Evolutionary conservation across 768 basidiomycete species (phyloP).

Genomic region (Tulasnella sp.): DNA sequence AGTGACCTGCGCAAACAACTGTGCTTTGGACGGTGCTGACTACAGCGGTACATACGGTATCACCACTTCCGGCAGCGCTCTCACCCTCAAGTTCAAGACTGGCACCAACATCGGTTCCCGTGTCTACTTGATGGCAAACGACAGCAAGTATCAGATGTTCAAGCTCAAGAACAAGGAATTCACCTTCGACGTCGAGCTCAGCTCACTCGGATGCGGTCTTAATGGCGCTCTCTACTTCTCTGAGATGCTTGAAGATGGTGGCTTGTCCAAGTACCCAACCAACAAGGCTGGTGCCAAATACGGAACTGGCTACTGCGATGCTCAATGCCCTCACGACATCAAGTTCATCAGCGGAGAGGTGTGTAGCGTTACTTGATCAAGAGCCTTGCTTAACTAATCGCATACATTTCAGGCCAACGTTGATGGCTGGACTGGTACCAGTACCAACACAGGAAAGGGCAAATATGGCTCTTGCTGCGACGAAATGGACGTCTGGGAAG

Average conservation of each 20-base stretch:
- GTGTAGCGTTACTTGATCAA: slow-evolving; percentile 21
- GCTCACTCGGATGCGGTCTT: slow-evolving; percentile 43
- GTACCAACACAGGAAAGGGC: slow-evolving; percentile 36
- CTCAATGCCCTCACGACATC: slow-evolving; percentile 45
- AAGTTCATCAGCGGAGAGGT: slow-evolving; percentile 48
- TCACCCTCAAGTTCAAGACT: slow-evolving; percentile 16
- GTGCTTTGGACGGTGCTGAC: slow-evolving; percentile 26
- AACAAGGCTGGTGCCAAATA: slow-evolving; percentile 48
- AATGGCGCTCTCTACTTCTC: slow-evolving; percentile 51
- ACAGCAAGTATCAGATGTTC: slow-evolving; percentile 36
- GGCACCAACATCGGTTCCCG: slow-evolving; percentile 15
- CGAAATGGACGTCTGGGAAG: slow-evolving; percentile 52
- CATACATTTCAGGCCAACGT: slow-evolving; percentile 41
- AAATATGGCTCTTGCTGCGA: slow-evolving; percentile 39
- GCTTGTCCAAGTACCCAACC: slow-evolving; percentile 34
- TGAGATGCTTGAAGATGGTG: slow-evolving; percentile 48
- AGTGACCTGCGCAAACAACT: slow-evolving; percentile 34
- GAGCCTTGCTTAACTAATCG: too few species aligned
- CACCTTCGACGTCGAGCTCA: slow-evolving; percentile 47
- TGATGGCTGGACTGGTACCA: slow-evolving; percentile 28
- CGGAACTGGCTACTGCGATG: slow-evolving; percentile 55
- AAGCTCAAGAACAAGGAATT: slow-evolving; percentile 44
- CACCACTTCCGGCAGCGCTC: slow-evolving; percentile 14
- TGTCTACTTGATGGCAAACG: slow-evolving; percentile 37
- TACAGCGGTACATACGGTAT: slow-evolving; percentile 16